Evolutionary conservation across 2,329 filamentous ascomycete genomes (phyloP), one percentile per base, ranked within the genome.

Genomic region (Penicillium freii): DNA sequence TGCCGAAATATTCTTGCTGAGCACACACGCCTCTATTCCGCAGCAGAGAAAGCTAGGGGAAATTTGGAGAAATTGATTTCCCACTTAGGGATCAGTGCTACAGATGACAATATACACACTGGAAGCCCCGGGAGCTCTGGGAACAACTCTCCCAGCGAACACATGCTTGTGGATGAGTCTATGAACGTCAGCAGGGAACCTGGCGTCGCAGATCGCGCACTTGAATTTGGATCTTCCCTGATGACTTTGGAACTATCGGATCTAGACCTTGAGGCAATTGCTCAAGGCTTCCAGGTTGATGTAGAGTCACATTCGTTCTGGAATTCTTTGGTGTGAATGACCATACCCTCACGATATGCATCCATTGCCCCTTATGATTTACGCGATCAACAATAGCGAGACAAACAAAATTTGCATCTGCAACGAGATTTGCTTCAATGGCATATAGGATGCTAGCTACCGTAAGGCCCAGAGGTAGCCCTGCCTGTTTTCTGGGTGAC

Each of bases 221-320:
- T 54, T 21, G 59, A 58, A 2, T 44, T 61, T 19, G 58, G 51
- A 3, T 58, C 59, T 31, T 51, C 62, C 5, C 50, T 61, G 34
- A 34, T 65, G 25, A 58, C 59, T 27, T 61, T 63, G 54, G 65
- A 61, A 21, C 38, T 67, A 19, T 67, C 66, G 1, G 65, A 67
- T 46, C 42, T 69, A 3, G 67, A 69, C 34, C 62, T 69, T 31
- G 67, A 69, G 39, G 66, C 67, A 8, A 69, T 69, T 42, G 64
- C 66, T 5, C 61, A 69, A 44, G 65, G 67, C 5, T 69, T 69
- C 44, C 62, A 64, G 33, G 59, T 67, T 45, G 66, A 67, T 39
- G 51, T 61, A 9, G 65, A 67, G 46, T 44, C 64, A 17, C 59
- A 63, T 52, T 65, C 62, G 34, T 53, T 65, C 3, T 63, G 64